Conservation (phyloP, 345 rosid genomes). For the Hibiscus syriacus region DNA sequence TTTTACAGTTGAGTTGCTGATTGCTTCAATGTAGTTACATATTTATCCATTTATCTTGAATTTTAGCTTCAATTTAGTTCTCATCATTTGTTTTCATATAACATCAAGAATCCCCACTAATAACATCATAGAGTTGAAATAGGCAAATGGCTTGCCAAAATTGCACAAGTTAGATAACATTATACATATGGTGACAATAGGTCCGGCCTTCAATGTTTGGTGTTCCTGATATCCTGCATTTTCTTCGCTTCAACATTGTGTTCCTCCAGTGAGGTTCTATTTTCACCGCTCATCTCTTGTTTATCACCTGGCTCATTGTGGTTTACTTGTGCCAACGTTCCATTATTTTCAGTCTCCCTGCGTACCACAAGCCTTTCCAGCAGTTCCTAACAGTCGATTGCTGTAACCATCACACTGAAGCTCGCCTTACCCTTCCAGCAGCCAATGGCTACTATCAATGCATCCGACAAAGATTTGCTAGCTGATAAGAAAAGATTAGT, state of each 20-base stretch:
- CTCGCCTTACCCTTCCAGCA: conserved; percentile 87
- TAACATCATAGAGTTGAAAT: not conserved
- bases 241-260: conserved; percentile 6
- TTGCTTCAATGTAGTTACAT: too few species aligned
- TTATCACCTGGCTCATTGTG: conserved; percentile 11
- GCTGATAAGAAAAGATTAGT: conserved; percentile 22
- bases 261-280: not conserved
- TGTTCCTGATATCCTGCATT: too few species aligned
- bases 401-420: conserved; percentile 78
- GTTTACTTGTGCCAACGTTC: conserved; percentile 14
- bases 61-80: too few species aligned
- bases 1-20: too few species aligned
- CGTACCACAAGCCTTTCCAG: conserved; percentile 50
- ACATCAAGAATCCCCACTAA: too few species aligned
- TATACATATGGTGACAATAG: not conserved
- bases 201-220: too few species aligned
- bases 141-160: not conserved
- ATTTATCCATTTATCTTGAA: too few species aligned
- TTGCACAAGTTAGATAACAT: not conserved
- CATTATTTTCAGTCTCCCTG: too few species aligned
- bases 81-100: too few species aligned
- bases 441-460: conserved; percentile 69
- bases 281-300: conserved; percentile 19
- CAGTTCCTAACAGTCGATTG: conserved; percentile 72
- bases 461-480: conserved; percentile 22